Base-by-base conservation (phyloP, 2,329 filamentous ascomycete species). In the Colletotrichum graminicola region DNA sequence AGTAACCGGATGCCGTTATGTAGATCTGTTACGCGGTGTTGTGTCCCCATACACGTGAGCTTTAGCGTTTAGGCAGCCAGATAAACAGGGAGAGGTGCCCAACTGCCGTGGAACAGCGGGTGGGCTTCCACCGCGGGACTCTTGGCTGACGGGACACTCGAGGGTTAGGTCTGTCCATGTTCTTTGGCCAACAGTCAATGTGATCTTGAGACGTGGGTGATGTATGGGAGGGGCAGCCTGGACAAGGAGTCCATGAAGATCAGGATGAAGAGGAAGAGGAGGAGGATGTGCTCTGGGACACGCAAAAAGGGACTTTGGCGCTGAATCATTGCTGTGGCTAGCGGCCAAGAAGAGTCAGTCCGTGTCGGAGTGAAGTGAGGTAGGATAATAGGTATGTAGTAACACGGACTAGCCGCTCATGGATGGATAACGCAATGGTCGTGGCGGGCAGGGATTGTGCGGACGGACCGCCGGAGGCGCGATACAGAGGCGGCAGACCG, bases 31-130 rank as follows among this genome's bases (percentile, higher is more conserved):
- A 11, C 6, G 32, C 12, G 56, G 23, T 55, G 60, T 54, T 45
- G 52, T 55, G 54, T 60, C 65, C 36, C 69, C 54, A 49, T 54
- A 51, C 43, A 52, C 54, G 32, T 32, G 61, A 41, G 29, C 12
- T 64, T 69, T 72, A 68, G 68, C 41, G 54, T 71, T 68, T 71
- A 72, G 69, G 69, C 69, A 72, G 26, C 69, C 51, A 64, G 39
- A 72, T 64, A 66, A 69, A 69, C 63, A 67, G 36, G 29, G 32
- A 49, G 18, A 29, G 32, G 45, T 36, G 47, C 47, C 39, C 4
- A 55, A 56, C 23, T 47, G 56, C 62, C 63, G 60, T n/a, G 29
- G 2, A 21, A 64, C 29, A 64, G 41, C 45, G 61, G 32, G 41
- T 52, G 51, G 43, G 52, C 23, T 54, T 63, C 41, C 47, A 43